Evolutionary conservation across 208 protist genomes (phyloP).

Genomic region (Leptomonas seymouri): DNA sequence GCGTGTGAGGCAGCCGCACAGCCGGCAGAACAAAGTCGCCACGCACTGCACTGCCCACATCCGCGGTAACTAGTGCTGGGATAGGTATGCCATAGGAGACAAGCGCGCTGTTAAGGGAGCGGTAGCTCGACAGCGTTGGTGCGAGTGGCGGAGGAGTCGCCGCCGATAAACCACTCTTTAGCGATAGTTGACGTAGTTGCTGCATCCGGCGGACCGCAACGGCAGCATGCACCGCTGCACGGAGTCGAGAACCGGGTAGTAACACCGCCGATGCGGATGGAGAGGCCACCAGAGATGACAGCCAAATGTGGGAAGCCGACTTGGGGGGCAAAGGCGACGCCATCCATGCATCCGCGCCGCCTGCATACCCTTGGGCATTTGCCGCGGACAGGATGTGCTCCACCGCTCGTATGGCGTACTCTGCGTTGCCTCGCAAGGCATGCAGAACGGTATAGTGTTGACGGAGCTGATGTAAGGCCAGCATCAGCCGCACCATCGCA

Average conservation of each 20-base stretch:
- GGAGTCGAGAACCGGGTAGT: neutral
- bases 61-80: neutral
- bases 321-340: neutral
- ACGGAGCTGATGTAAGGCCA: slow-evolving; percentile 12
- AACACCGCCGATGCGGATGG: too few relatives aligned
- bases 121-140: neutral
- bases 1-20: slow-evolving; percentile 1
- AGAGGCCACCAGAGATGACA: too few relatives aligned
- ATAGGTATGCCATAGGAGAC: neutral
- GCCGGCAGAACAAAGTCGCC: neutral
- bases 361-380: too few relatives aligned
- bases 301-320: neutral
- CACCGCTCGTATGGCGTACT: neutral
- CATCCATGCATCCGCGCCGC: neutral
- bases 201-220: neutral
- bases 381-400: neutral
- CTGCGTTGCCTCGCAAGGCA: neutral
- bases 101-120: neutral
- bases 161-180: neutral
- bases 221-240: neutral
- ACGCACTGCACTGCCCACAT: neutral
- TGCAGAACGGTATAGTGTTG: neutral
- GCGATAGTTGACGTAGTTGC: neutral
- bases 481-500: slow-evolving; percentile 6
- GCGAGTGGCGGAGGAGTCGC: too few relatives aligned